Evolutionary conservation across 352 stramenopile genomes (phyloP).

Genomic region (Pythium rhizo-oryzae): DNA sequence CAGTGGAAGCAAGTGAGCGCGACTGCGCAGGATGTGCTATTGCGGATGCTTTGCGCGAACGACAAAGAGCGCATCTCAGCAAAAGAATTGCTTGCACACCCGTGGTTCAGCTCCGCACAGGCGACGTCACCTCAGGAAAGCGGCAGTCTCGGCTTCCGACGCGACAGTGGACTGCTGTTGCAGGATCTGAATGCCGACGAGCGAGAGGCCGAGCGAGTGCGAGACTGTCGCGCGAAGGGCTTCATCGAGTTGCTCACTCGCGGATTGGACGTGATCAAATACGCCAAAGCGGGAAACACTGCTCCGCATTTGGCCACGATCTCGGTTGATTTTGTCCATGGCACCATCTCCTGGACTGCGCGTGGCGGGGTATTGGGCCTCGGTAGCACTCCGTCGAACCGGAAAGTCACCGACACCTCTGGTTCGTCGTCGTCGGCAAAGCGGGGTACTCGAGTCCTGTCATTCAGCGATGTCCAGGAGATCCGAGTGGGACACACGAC

Average conservation of each 20-base stretch:
- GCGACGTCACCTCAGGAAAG: not conserved
- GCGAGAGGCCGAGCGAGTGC: constrained; percentile 38
- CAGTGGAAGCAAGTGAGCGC: constrained; percentile 61
- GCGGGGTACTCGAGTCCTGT: constrained; percentile 31
- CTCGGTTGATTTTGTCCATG: constrained; percentile 49
- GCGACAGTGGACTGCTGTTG: constrained; percentile 5
- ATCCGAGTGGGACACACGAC: constrained; percentile 58
- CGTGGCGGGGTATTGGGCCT: constrained; percentile 28
- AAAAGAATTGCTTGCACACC: constrained; percentile 57
- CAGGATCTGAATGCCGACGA: constrained; percentile 7
- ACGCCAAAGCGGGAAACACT: constrained; percentile 45
- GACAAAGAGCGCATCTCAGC: constrained; percentile 65
- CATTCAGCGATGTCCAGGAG: constrained; percentile 52
- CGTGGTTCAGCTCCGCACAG: constrained; percentile 50
- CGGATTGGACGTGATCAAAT: constrained; percentile 69
- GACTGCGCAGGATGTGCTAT: constrained; percentile 62
- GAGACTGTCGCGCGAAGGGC: constrained; percentile 60
- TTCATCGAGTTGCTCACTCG: constrained; percentile 67
- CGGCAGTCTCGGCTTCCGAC: not conserved
- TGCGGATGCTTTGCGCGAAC: constrained; percentile 55
- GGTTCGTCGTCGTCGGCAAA: constrained; percentile 7
- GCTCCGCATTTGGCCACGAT: constrained; percentile 48
- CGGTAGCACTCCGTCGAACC: constrained; percentile 1
- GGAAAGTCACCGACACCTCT: constrained; percentile 23
- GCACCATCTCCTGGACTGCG: constrained; percentile 55